Conservation (phyloP, 2,329 filamentous ascomycete species). For the Ascochyta viciae-villosae region DNA sequence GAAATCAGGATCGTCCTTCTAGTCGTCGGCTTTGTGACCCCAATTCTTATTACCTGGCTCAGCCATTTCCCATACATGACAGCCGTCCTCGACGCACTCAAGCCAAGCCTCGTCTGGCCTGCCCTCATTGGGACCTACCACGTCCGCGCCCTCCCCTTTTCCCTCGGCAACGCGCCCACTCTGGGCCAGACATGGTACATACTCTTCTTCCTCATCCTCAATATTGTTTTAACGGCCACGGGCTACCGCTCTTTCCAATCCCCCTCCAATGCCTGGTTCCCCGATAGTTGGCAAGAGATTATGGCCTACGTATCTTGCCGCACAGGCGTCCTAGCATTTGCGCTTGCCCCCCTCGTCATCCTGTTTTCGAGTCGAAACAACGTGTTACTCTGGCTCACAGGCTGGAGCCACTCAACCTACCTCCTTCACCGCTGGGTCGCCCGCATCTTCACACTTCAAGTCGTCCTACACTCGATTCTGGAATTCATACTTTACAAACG, state of each 20-base stretch:
- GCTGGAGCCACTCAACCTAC: slow-evolving; percentile 50
- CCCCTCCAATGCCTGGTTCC: slow-evolving; percentile 47
- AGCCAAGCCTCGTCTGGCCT: slow-evolving; percentile 25
- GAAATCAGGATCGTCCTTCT: slow-evolving; percentile 25
- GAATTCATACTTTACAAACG: slow-evolving; percentile 27
- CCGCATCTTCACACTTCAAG: slow-evolving; percentile 28
- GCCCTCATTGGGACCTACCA: slow-evolving; percentile 25
- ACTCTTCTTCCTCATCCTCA: slow-evolving; percentile 29
- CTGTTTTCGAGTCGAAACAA: slow-evolving; percentile 51
- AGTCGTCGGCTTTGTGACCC: slow-evolving; percentile 25
- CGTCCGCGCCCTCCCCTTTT: slow-evolving; percentile 21
- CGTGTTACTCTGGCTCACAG: slow-evolving; percentile 47
- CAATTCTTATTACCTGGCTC: slow-evolving; percentile 25
- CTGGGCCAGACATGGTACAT: slow-evolving; percentile 57
- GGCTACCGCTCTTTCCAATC: slow-evolving; percentile 48
- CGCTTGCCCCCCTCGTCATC: slow-evolving; percentile 37
- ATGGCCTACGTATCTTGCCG: slow-evolving; percentile 39
- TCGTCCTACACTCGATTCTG: slow-evolving; percentile 29
- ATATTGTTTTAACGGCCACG: slow-evolving; percentile 23
- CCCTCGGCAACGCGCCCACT: slow-evolving; percentile 49
- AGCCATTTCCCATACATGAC: slow-evolving; percentile 22
- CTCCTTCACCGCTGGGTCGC: slow-evolving; percentile 46
- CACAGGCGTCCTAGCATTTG: slow-evolving; percentile 42
- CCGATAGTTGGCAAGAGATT: slow-evolving; percentile 30
- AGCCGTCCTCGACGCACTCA: slow-evolving; percentile 17